phyloP scores from a whole-genome alignment of 257 asterid genomes.

The Petunia axillaris region DNA sequence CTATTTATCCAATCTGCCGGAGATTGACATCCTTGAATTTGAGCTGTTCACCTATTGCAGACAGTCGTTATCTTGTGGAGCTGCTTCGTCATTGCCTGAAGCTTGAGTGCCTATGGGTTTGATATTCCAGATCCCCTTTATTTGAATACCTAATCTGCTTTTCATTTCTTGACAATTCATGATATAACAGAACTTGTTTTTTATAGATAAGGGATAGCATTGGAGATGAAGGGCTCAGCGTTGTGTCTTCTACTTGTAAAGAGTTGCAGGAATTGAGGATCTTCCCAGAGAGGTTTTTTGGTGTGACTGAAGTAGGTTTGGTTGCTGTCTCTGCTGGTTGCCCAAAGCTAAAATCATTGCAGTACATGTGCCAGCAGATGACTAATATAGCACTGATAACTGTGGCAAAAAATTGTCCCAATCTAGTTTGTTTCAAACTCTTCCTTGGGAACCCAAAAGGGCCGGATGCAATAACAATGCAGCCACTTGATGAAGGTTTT shows the following conservation, averaged over 20 bases:
- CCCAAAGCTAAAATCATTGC: constrained; percentile 71
- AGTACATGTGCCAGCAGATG: constrained; percentile 79
- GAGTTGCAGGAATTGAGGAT: constrained; percentile 78
- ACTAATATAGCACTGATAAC: constrained; percentile 84
- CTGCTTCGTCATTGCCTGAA: constrained; percentile 70
- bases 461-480: constrained; percentile 76
- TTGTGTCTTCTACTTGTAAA: constrained; percentile 71
- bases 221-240: constrained; percentile 70
- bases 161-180: background rate
- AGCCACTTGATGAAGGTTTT: constrained; percentile 85
- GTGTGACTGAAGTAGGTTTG: constrained; percentile 80
- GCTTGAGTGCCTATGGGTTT: constrained; percentile 71
- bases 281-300: constrained; percentile 57
- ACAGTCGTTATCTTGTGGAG: constrained; percentile 57
- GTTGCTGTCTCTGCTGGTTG: constrained; percentile 86
- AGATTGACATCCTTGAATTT: constrained; percentile 70
- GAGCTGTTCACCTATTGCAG: constrained; percentile 74
- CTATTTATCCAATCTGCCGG: constrained; percentile 62
- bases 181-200: background rate
- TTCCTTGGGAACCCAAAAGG: constrained; percentile 62
- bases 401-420: constrained; percentile 82
- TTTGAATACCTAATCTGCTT: background rate
- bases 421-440: constrained; percentile 71
- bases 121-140: constrained; percentile 30
- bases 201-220: constrained; percentile 69